A percentile compares a stretch with the other conserved stretches of the same genome.
Conservation (phyloP, 2,329 filamentous ascomycete species). For the Chaetomium strumarium region DNA sequence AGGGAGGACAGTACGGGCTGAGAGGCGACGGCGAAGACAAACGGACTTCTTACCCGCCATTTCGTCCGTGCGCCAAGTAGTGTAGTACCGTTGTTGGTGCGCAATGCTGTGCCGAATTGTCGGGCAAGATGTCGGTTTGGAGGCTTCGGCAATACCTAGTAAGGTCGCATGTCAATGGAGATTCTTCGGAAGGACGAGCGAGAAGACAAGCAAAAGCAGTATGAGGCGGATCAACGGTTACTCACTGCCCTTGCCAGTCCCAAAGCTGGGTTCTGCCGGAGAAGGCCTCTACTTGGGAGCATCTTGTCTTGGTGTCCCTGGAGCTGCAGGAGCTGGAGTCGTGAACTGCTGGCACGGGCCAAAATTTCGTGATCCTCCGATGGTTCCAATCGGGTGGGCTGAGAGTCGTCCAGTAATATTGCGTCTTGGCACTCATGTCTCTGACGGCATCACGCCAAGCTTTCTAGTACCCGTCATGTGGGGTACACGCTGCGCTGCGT, state of each 20-base stretch:
- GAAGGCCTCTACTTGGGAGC: slow-evolving; percentile 50
- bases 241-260: slow-evolving; percentile 35
- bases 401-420: no score
- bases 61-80: not conserved
- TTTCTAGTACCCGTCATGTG: no score
- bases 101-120: slow-evolving; percentile 29
- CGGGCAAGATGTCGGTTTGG: slow-evolving; percentile 14
- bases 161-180: not conserved
- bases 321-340: slow-evolving; percentile 1
- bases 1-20: slow-evolving; percentile 17
- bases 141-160: slow-evolving; percentile 13
- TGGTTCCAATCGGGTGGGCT: slow-evolving; percentile 2
- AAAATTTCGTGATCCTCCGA: slow-evolving; percentile 9
- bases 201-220: not conserved
- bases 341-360: slow-evolving; percentile 3
- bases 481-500: no score
- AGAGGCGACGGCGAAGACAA: slow-evolving; percentile 15
- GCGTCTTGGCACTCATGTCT: no score
- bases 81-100: slow-evolving; percentile 9
- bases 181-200: not conserved
- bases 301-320: slow-evolving; percentile 32
- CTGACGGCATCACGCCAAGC: no score
- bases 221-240: slow-evolving; percentile 10
- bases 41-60: slow-evolving; percentile 22
- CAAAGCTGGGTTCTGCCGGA: slow-evolving; percentile 40